These are phyloP conservation scores for Gloeophyllum trabeum DNA, from an alignment of 768 basidiomycete genomes.

Conservation along the genomic window DNA sequence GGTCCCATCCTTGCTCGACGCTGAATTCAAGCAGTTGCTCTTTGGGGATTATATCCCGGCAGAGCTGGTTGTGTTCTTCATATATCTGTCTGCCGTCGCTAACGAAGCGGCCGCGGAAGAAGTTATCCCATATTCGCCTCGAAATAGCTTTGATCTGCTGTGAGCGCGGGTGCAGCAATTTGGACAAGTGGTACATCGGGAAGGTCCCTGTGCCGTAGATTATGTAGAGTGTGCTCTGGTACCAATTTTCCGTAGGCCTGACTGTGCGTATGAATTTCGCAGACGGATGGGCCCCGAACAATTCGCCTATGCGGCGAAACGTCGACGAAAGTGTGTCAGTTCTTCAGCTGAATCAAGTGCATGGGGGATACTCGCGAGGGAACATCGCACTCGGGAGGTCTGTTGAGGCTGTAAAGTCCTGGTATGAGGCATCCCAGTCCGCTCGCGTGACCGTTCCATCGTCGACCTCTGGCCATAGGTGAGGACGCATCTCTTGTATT, in stretches of 20 bases:
- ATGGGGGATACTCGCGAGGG: no score
- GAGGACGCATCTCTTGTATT: neutral
- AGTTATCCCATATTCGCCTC: neutral
- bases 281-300: neutral
- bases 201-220: neutral
- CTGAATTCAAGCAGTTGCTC: neutral
- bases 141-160: neutral
- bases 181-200: neutral
- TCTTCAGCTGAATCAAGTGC: no score
- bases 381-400: neutral
- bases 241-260: neutral
- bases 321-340: no score
- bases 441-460: neutral
- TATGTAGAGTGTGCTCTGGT: neutral
- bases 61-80: neutral
- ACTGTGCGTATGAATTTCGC: neutral
- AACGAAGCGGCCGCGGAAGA: neutral
- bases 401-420: neutral
- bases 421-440: neutral
- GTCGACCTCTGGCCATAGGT: neutral
- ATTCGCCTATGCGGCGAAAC: no score
- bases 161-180: neutral
- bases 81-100: neutral
- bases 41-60: neutral
- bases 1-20: neutral